Evolutionary conservation across 495 filamentous ascomycete species (phyloP), one percentile per base, ranked within the genome.

Genomic region (Penicillium arizonense): DNA sequence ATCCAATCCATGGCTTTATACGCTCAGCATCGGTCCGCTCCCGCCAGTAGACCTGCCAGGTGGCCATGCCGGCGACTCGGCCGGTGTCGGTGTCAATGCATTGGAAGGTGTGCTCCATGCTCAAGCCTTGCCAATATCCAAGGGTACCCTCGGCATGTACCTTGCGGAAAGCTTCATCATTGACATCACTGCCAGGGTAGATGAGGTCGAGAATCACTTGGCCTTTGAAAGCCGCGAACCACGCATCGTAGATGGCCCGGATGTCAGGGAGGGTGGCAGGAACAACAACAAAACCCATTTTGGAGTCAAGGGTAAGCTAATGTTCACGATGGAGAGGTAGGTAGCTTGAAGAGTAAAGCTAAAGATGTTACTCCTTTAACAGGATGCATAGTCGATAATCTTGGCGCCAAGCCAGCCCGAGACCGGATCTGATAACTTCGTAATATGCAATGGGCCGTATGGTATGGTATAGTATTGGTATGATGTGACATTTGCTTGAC

Each of bases 181-280:
- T 64, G 13, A 51, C 2, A 33, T 62, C 52, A 0, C 56, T 66
- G 36, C 57, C 35, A 0, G 68, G 71, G 38, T 73, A 72, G 12
- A 77, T 51, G 43, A 71, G 56, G 4, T 67, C 55, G 26, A 71
- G 52, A 18, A 76, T 61, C 18, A 56, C 36, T 12, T 60, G 54
- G 40, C 61, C 53, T 33, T 59, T 52, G 53, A 76, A 76, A 28
- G 73, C 70, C 30, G 57, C 50, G 46, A 76, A 76, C 52, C 73
- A 76, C 36, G 64, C 61, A 48, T 74, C 64, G 51, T 73, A 76
- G 14, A 73, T 63, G 36, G 62, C 35, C 20, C 60, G 52, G 46
- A 75, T 68, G 44, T 76, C 73, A 21, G 64, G 64, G n/a, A 74
- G 58, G n/a, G 68, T 64, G 40, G 70, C 73, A 9, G 72, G 70